Conservation (phyloP, 331 rosid species). For the Quercus lobata region DNA sequence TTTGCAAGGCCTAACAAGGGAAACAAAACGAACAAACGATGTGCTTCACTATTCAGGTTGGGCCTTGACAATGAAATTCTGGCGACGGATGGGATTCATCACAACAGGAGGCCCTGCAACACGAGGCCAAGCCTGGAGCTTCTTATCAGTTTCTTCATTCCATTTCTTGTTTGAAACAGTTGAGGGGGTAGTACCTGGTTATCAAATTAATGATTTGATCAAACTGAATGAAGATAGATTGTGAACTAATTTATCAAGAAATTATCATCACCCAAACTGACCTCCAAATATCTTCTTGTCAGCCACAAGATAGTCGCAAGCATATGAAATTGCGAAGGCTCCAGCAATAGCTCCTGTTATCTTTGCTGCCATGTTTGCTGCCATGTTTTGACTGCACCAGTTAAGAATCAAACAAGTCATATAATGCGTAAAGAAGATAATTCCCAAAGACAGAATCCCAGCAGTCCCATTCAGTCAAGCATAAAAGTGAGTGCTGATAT, state of each 20-base stretch:
- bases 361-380: conserved; percentile 24
- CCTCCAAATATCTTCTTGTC: conserved; percentile 71
- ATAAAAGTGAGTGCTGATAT: background rate
- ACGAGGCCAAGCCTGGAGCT: conserved; percentile 79
- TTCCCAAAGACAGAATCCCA: background rate
- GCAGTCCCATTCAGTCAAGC: background rate
- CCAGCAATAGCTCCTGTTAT: conserved; percentile 28
- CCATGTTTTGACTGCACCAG: conserved; percentile 39
- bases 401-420: background rate
- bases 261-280: conserved; percentile 1
- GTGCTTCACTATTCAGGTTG: conserved; percentile 24
- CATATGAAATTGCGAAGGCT: conserved; percentile 48
- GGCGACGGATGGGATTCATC: conserved; percentile 74
- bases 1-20: background rate
- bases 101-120: conserved; percentile 80
- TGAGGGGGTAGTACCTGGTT: conserved; percentile 47
- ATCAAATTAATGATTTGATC: conserved; percentile 1
- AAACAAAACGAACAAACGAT: background rate
- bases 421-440: background rate
- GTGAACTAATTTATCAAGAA: conserved; percentile 1
- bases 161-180: conserved; percentile 56
- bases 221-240: background rate
- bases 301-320: conserved; percentile 33
- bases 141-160: conserved; percentile 72
- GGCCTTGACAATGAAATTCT: conserved; percentile 68